phyloP scores from a whole-genome alignment of 345 rosid genomes.

The Corchorus olitorius region DNA sequence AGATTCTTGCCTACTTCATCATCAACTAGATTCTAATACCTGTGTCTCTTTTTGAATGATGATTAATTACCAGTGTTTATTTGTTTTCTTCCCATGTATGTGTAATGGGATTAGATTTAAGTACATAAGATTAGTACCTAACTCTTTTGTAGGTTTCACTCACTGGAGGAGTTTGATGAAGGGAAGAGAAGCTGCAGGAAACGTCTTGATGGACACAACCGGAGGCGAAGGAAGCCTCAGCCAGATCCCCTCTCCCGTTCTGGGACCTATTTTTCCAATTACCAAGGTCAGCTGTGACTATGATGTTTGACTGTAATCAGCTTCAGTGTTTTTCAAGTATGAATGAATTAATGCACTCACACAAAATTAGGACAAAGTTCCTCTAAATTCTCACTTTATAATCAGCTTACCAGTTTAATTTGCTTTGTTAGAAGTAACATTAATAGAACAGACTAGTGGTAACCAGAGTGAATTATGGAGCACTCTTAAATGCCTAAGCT shows the following conservation, averaged over 20 bases:
- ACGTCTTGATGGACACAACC: slow-evolving; percentile 77
- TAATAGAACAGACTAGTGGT: background rate
- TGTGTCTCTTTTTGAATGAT: background rate
- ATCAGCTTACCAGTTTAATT: background rate
- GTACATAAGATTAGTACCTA: background rate
- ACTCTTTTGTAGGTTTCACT: slow-evolving; percentile 55
- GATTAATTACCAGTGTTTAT: background rate
- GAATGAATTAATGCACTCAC: background rate
- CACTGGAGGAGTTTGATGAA: slow-evolving; percentile 68
- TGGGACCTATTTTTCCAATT: slow-evolving; percentile 39
- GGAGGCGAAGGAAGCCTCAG: slow-evolving; percentile 71
- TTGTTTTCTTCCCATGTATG: background rate
- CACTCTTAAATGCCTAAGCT: background rate
- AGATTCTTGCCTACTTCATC: slow-evolving; percentile 2
- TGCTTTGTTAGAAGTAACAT: background rate
- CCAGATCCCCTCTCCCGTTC: slow-evolving; percentile 46
- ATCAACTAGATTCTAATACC: background rate
- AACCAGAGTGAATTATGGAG: background rate
- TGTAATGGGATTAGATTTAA: background rate
- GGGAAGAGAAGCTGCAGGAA: slow-evolving; percentile 82
- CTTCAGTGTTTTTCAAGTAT: background rate
- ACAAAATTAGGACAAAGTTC: background rate
- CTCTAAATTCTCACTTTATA: background rate
- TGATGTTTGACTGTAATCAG: background rate
- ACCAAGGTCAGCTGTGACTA: slow-evolving; percentile 43